Evolutionary conservation across 352 stramenopile genomes (phyloP), one percentile per base, ranked within the genome.

Genomic region (Globisporangium cederbergense): DNA sequence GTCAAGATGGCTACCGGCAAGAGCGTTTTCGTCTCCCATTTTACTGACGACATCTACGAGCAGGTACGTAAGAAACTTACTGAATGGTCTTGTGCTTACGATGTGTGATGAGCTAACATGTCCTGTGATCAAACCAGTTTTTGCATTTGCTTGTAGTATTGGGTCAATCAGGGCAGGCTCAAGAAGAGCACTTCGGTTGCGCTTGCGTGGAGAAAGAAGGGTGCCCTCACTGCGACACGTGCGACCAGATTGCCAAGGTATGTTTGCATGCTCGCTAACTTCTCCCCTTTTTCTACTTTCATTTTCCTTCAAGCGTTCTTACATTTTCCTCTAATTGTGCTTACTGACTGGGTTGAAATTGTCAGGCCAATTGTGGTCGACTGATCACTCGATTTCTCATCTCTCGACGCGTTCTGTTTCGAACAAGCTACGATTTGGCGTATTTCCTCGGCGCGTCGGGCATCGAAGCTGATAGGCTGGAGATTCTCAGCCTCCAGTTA

Each of bases 41-140:
- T 65, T 34, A 75, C 52, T 2, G 72, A 78, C 47, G 70, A 68
- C 34, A 64, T 77, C 51, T 78, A 78, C 30, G 66, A 75, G 34
- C 59, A 75, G 70, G 72, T 78, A 65, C 22, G 54, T 2, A 18
- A 14, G 16, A 11, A 25, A 42, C 9, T 36, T 13, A 14, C 38
- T 47, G 34, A 34, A 25, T 50, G 25, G 9, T 32, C 0, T 16
- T 6, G 20, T 40, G 13, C 10, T 30, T 9, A 42, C 9, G 36
- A 2, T 52, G 49, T 30, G 13, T 46, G 10, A 30, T 5, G 10
- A 4, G 34, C 32, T 50, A 8, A 34, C 38, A 5, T 13, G 11
- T 47, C 14, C 42, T n/a, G 30, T 20, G 32, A 30, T 22, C 16
- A 9, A 4, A 4, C n/a, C 36, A 69, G 63, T 69, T 60, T 22